Evolutionary conservation across 2,329 filamentous ascomycete species (phyloP).

Genomic region (Diaporthe amygdali): DNA sequence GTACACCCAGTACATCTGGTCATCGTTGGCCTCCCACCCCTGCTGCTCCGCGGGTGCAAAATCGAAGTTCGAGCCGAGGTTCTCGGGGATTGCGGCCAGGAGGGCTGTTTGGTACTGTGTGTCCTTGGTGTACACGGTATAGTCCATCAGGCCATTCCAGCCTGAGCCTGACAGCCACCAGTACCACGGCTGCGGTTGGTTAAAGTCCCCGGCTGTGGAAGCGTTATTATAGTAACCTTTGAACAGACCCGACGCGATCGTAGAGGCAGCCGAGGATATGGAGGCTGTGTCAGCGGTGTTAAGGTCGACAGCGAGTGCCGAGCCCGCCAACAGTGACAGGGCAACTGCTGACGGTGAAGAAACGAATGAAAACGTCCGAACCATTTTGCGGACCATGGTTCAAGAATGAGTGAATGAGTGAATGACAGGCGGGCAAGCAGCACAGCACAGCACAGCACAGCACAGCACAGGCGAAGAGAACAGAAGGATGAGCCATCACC

Average conservation of each 20-base stretch:
- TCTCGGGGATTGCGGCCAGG: slow-evolving; percentile 71
- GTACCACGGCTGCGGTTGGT: slow-evolving; percentile 38
- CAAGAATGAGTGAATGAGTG: neutral
- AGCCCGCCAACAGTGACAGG: slow-evolving; percentile 24
- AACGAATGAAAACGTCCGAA: neutral
- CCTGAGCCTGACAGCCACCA: slow-evolving; percentile 41
- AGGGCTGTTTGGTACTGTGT: slow-evolving; percentile 71
- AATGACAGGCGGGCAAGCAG: neutral
- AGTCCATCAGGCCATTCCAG: slow-evolving; percentile 69
- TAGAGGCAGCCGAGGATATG: slow-evolving; percentile 31
- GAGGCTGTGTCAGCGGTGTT: slow-evolving; percentile 30
- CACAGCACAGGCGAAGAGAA: neutral
- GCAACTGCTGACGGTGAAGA: neutral
- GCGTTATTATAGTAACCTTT: slow-evolving; percentile 34
- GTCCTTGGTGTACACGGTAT: slow-evolving; percentile 84
- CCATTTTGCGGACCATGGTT: neutral
- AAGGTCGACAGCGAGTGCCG: slow-evolving; percentile 31
- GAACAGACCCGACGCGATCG: slow-evolving; percentile 35
- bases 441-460: neutral
- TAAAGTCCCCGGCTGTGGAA: slow-evolving; percentile 38
- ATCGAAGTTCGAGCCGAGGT: slow-evolving; percentile 71
- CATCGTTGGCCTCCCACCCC: slow-evolving; percentile 70
- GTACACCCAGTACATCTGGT: slow-evolving; percentile 74
- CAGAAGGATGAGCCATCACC: neutral
- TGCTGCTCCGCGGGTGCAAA: slow-evolving; percentile 77